These are phyloP conservation scores for Penicillium sclerotigenum DNA, from an alignment of 2,329 filamentous ascomycete genomes.

Conservation along the genomic window DNA sequence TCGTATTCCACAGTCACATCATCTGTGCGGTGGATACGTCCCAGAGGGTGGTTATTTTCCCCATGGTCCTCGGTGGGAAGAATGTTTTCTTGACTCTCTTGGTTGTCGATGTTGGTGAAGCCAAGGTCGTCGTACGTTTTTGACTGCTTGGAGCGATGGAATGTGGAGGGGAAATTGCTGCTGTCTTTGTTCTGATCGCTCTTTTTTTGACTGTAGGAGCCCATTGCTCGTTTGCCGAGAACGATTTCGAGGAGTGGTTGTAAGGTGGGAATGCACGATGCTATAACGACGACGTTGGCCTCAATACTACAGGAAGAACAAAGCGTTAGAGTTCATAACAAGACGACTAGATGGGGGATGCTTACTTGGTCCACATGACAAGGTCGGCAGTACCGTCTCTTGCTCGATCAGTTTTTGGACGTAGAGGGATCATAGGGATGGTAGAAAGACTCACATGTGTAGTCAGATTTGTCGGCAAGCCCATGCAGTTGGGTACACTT, in stretches of 20 bases:
- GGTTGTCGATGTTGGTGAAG: constrained; percentile 17
- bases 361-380: constrained; percentile 47
- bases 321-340: neutral
- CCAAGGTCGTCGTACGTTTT: constrained; percentile 3
- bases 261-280: constrained; percentile 36
- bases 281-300: constrained; percentile 33
- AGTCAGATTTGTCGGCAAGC: constrained; percentile 28
- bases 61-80: constrained; percentile 7
- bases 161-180: constrained; percentile 5
- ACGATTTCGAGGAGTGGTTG: constrained; percentile 31
- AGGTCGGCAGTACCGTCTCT: constrained; percentile 40
- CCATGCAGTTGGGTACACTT: constrained; percentile 33
- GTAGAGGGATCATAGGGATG: neutral
- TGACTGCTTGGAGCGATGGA: constrained; percentile 10
- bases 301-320: constrained; percentile 24
- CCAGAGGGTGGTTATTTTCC: constrained; percentile 1
- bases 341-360: neutral
- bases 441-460: constrained; percentile 26
- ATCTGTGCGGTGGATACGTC: constrained; percentile 16
- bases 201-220: constrained; percentile 15
- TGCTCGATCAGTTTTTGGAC: neutral
- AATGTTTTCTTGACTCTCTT: constrained; percentile 24
- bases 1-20: constrained; percentile 16
- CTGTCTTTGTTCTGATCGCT: constrained; percentile 10
- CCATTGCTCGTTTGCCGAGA: constrained; percentile 14